A percentile compares a stretch with the other conserved stretches of the same genome.
phyloP scores from a whole-genome alignment of 106 monocot species.

The Acorus calamus region DNA sequence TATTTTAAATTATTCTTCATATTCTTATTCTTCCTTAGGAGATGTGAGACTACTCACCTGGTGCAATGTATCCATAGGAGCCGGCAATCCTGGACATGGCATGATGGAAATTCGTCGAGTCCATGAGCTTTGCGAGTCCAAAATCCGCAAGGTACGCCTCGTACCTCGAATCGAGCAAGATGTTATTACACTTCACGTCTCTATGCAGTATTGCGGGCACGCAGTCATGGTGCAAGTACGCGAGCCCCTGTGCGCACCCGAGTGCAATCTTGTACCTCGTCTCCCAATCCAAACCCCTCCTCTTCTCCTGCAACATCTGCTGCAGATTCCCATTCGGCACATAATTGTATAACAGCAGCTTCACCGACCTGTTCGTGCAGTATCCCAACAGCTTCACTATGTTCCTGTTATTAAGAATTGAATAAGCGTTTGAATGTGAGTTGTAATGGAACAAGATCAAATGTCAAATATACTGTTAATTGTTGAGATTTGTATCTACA shows the following conservation, averaged over 20 bases:
- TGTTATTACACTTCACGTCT: conserved; percentile 94
- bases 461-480: no score
- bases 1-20: no score
- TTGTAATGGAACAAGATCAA: no score
- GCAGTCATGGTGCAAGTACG: conserved; percentile 94
- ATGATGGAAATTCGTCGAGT: conserved; percentile 59
- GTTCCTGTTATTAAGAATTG: conserved; percentile 20
- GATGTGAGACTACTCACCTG: conserved; percentile 38
- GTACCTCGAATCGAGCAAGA: conserved; percentile 64
- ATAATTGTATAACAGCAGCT: conserved; percentile 62
- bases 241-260: conserved; percentile 74
- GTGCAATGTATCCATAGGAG: conserved; percentile 97
- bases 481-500: no score
- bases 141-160: conserved; percentile 94
- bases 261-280: conserved; percentile 81
- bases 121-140: conserved; percentile 85
- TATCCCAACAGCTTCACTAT: conserved; percentile 62
- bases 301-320: conserved; percentile 58
- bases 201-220: conserved; percentile 76
- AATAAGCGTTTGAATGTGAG: no score
- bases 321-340: conserved; percentile 59
- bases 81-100: conserved; percentile 81
- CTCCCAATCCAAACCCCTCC: conserved; percentile 75
- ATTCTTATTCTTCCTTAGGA: no score
- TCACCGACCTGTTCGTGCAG: conserved; percentile 48